A percentile compares a stretch with the other conserved stretches of the same genome.
Conservation (phyloP, 371 early-diverging fungal genomes). For the Mucor sp. region DNA sequence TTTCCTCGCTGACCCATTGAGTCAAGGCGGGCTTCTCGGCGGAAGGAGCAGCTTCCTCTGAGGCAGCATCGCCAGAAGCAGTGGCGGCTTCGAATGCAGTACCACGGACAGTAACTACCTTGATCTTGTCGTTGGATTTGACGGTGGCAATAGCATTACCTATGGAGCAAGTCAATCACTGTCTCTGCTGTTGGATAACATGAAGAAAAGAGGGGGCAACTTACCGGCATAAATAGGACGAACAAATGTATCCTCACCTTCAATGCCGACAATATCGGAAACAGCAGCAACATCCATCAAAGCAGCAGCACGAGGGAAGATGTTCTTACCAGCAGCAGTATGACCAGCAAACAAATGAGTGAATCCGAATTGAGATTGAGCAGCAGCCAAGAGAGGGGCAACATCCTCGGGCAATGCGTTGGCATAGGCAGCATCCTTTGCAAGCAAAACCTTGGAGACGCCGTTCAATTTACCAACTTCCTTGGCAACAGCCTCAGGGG, state of each 20-base stretch:
- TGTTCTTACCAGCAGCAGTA: constrained; percentile 91
- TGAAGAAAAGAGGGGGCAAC: background rate
- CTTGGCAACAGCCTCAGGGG: constrained; percentile 75
- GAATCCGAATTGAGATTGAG: constrained; percentile 74
- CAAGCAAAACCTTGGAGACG: constrained; percentile 83
- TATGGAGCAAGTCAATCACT: constrained; percentile 17
- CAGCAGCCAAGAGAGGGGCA: constrained; percentile 76
- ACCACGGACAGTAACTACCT: constrained; percentile 90
- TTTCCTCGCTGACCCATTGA: constrained; percentile 89
- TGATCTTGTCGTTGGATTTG: constrained; percentile 83
- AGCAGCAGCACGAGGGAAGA: constrained; percentile 93
- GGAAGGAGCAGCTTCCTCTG: constrained; percentile 67
- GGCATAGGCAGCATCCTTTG: constrained; percentile 77
- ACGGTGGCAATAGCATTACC: constrained; percentile 98
- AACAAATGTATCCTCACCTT: constrained; percentile 86
- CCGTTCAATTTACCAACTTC: constrained; percentile 73
- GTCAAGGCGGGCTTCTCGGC: constrained; percentile 63
- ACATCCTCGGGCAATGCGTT: constrained; percentile 83
- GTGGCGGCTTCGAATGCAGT: constrained; percentile 85
- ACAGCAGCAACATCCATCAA: constrained; percentile 89
- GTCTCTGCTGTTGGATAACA: background rate
- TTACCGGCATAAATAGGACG: constrained; percentile 97
- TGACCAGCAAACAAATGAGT: constrained; percentile 90
- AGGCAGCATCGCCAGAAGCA: constrained; percentile 55
- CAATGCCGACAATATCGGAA: constrained; percentile 86